Percentiles rank a stretch among this genome's conserved stretches.
Evolutionary conservation across 2,329 filamentous ascomycete species (phyloP).

Genomic region (Madurella fahalii): DNA sequence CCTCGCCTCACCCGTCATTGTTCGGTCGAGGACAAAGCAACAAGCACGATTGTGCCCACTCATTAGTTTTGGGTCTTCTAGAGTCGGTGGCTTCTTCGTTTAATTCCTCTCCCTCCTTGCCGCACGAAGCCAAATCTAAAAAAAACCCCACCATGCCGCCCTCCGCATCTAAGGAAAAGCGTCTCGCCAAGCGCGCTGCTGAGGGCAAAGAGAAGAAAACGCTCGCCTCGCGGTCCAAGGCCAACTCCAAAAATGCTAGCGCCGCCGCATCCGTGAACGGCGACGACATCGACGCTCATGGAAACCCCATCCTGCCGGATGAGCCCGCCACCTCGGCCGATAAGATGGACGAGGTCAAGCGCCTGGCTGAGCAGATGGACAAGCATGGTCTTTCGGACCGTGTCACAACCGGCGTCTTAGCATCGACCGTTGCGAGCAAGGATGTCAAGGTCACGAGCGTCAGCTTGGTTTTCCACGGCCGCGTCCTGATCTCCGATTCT

Average conservation of each 20-base stretch:
- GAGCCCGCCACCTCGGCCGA: slow-evolving; percentile 65
- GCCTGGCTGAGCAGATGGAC: slow-evolving; percentile 89
- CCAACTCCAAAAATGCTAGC: slow-evolving; percentile 62
- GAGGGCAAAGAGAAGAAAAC: slow-evolving; percentile 72
- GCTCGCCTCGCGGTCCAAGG: slow-evolving; percentile 60
- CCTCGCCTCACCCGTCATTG: slow-evolving; percentile 19
- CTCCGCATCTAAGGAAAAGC: slow-evolving; percentile 67
- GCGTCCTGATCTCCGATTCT: slow-evolving; percentile 89
- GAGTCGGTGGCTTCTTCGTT: background rate
- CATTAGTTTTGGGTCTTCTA: slow-evolving; percentile 13
- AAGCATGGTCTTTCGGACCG: slow-evolving; percentile 94
- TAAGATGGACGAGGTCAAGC: slow-evolving; percentile 78
- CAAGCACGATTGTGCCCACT: slow-evolving; percentile 8
- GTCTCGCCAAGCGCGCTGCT: slow-evolving; percentile 66
- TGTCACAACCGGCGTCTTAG: slow-evolving; percentile 94
- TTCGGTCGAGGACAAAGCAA: slow-evolving; percentile 15
- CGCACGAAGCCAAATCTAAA: background rate
- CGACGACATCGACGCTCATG: slow-evolving; percentile 66
- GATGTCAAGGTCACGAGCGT: slow-evolving; percentile 96
- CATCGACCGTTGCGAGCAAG: slow-evolving; percentile 77
- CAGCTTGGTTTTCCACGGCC: slow-evolving; percentile 95
- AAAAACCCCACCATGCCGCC: slow-evolving; percentile 50
- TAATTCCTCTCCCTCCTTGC: background rate
- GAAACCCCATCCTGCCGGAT: slow-evolving; percentile 53
- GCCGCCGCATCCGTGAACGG: slow-evolving; percentile 65